Evolutionary conservation across 2,329 filamentous ascomycete species (phyloP), one percentile per base, ranked within the genome.

Genomic region (Xylariaceae sp.): DNA sequence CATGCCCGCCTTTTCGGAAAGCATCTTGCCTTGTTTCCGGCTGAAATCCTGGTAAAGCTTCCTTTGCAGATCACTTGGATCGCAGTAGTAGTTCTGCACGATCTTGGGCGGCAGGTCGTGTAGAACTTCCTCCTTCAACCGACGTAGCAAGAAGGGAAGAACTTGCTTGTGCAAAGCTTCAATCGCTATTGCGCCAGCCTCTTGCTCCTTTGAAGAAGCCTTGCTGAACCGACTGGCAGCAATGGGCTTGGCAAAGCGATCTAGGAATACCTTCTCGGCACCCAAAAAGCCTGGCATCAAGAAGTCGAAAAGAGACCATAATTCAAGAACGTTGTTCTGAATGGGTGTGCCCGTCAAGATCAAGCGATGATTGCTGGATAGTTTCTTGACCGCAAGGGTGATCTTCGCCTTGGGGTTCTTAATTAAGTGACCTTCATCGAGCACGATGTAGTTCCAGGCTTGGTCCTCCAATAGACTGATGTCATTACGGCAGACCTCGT

Each of bases 131-230:
- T 99, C 94, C 76, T 99, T 99, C 67, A 99, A 82, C 68, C 94
- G 92, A 61, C 94, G 90, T 45, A 99, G 84, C 62, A 99, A 80
- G 86, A 99, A 99, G 1, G 94, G 94, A 39, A 99, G 78, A 1
- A 99, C 95, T 72, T 99, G 94, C 73, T 99, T 99, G 77, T 99
- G 94, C 18, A 99, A 80, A n/a, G 94, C 94, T 74, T 99, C 94
- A 58, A 99, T 96, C 0, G 94, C 94, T 30, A 99, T 79, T 1
- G 95, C 95, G 56, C 95, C 94, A 2, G 92, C 91, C 78, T 99
- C 94, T 76, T 99, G 95, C 73, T 99, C 94, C 71, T 97, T 97
- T 0, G 94, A 97, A 1, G 93, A 97, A 1, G 94, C 96, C 73
- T 97, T 99, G 75, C 90, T 93, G 72, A 92, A 96, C 17, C 95